Conservation (phyloP, 805 yeast genomes). For the Saccharomycopsis vini region DNA sequence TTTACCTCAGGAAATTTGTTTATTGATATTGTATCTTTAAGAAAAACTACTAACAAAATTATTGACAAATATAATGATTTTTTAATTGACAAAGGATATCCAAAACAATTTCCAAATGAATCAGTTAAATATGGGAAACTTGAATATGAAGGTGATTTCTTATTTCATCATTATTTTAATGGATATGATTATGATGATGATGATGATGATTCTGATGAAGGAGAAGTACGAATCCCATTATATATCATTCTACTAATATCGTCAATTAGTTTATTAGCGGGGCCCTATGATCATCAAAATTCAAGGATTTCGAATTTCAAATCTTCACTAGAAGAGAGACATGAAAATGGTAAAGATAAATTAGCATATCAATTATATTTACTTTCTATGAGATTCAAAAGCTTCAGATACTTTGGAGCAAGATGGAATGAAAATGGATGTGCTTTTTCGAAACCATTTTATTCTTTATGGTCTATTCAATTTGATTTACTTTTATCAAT, state of each 20-base stretch:
- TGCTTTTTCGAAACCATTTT: conserved; percentile 2
- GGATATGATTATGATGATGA: not conserved
- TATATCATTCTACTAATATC: conserved; percentile 8
- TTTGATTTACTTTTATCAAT: conserved; percentile 11
- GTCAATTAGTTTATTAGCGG: conserved; percentile 9
- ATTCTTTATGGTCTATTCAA: conserved; percentile 18
- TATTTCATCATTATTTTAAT: not conserved
- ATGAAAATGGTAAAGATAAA: conserved; percentile 5
- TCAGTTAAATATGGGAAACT: not conserved
- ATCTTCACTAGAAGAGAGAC: conserved; percentile 9
- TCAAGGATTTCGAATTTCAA: conserved; percentile 8
- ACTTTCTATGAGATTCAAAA: conserved; percentile 5
- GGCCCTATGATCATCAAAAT: conserved; percentile 9
- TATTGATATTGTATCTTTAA: conserved; percentile 8
- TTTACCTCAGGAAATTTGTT: conserved; percentile 18
- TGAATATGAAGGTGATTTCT: not conserved
- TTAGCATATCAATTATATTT: conserved; percentile 10
- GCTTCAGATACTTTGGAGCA: not conserved
- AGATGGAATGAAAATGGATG: not conserved
- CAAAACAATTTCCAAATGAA: not conserved
- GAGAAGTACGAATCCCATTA: conserved; percentile 3
- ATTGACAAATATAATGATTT: conserved; percentile 5
- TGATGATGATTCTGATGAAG: not conserved
- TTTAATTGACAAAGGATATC: not conserved
- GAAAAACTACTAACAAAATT: conserved; percentile 5